A percentile compares a stretch with the other conserved stretches of the same genome.
phyloP scores from a whole-genome alignment of 2,329 filamentous ascomycete species.

The Calonectria leucothoes region DNA sequence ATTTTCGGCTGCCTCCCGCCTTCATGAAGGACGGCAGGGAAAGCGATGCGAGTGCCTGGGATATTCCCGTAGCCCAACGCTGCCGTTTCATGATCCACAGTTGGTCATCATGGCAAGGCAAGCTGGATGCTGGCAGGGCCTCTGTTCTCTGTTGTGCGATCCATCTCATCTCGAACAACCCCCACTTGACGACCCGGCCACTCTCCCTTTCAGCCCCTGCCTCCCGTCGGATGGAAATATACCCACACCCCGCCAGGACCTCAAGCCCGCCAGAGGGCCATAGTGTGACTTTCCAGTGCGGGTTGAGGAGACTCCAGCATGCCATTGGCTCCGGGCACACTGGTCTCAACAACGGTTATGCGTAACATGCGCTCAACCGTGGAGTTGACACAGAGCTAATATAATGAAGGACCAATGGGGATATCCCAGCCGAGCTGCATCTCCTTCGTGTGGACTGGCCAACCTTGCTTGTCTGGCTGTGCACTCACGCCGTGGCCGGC shows the following conservation, averaged over 20 bases:
- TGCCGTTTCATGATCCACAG: constrained; percentile 20
- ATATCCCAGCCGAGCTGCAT: constrained; percentile 55
- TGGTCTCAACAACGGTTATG: constrained; percentile 62
- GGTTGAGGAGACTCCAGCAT: constrained; percentile 28
- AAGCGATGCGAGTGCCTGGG: constrained; percentile 37
- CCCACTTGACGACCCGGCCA: constrained; percentile 6
- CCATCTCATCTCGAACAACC: constrained; percentile 37
- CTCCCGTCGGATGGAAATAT: constrained; percentile 26
- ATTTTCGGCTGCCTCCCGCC: constrained; percentile 23
- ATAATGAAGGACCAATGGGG: constrained; percentile 58
- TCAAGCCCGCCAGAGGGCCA: constrained; percentile 25
- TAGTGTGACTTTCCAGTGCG: constrained; percentile 26
- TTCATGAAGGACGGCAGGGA: constrained; percentile 34
- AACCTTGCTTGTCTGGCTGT: constrained; percentile 26
- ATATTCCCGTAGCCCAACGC: constrained; percentile 35
- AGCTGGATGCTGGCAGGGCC: constrained; percentile 3
- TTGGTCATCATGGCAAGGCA: not conserved
- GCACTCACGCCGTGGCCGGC: constrained; percentile 26
- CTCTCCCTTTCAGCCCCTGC: constrained; percentile 28
- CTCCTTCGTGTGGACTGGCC: constrained; percentile 24
- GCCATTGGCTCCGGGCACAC: constrained; percentile 53
- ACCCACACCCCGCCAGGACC: constrained; percentile 31
- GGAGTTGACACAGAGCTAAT: constrained; percentile 57
- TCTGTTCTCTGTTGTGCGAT: constrained; percentile 7
- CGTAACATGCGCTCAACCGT: constrained; percentile 65